Percentiles rank a stretch among this genome's conserved stretches.
These are phyloP conservation scores for Phytophthora cactorum DNA, from an alignment of 352 stramenopile species.

Conservation along the genomic window DNA sequence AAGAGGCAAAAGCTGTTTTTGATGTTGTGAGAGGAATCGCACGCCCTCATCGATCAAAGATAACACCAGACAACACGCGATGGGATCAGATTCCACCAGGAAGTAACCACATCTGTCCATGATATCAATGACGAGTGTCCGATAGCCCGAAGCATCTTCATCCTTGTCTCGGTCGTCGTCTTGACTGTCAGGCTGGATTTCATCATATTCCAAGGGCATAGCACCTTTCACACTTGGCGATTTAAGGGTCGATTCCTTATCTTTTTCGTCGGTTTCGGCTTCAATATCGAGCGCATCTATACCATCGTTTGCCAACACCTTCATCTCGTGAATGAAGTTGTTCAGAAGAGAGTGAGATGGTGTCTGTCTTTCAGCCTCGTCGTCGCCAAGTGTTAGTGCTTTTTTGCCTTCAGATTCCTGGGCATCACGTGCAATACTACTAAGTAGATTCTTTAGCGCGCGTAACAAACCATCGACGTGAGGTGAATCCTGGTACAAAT, in stretches of 20 bases:
- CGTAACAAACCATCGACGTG: conserved; percentile 56
- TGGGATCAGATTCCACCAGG: conserved; percentile 66
- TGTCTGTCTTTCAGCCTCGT: conserved; percentile 1
- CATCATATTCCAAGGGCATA: conserved; percentile 75
- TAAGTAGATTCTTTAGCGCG: conserved; percentile 67
- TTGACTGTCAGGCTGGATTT: conserved; percentile 30
- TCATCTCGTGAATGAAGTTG: conserved; percentile 74
- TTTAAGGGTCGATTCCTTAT: conserved; percentile 13
- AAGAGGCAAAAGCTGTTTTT: conserved; percentile 71
- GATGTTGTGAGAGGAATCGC: conserved; percentile 45
- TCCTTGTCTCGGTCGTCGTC: conserved; percentile 39
- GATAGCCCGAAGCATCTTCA: conserved; percentile 41
- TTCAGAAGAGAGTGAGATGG: conserved; percentile 36
- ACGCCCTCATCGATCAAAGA: conserved; percentile 72
- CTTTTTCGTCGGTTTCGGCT: conserved; percentile 15
- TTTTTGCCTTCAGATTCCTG: conserved; percentile 14
- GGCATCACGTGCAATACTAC: conserved; percentile 43
- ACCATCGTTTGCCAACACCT: conserved; percentile 46
- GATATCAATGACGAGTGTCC: conserved; percentile 71
- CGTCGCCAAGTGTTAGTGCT: conserved; percentile 9
- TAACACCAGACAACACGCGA: conserved; percentile 78
- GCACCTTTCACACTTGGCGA: conserved; percentile 54
- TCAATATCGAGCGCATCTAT: conserved; percentile 38
- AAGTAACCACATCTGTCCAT: conserved; percentile 83
- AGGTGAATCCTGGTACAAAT: conserved; percentile 75